Evolutionary conservation across 2,329 filamentous ascomycete genomes (phyloP).

Genomic region (Tetracladium maxilliforme): DNA sequence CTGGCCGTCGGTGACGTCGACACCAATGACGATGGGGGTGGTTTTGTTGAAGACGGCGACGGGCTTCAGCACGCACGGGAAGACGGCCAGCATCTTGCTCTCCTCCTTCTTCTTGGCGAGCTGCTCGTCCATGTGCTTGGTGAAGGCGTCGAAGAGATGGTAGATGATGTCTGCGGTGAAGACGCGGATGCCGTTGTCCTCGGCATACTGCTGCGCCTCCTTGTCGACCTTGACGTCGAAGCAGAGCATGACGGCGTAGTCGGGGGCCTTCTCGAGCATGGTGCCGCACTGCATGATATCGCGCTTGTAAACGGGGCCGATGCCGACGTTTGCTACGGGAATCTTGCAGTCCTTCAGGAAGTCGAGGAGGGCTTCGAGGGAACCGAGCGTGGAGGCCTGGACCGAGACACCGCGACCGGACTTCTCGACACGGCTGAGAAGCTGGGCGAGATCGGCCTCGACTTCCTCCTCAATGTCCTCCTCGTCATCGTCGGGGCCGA

Average conservation of each 20-base stretch:
- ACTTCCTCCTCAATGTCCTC: constrained; percentile 95
- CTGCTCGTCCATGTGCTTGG: constrained; percentile 79
- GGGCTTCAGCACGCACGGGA: constrained; percentile 81
- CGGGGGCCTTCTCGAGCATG: constrained; percentile 91
- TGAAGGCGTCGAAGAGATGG: constrained; percentile 94
- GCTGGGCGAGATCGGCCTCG: constrained; percentile 80
- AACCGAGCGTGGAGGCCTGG: constrained; percentile 93
- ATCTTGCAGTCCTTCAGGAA: constrained; percentile 96
- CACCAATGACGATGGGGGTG: constrained; percentile 82
- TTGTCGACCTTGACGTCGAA: constrained; percentile 99
- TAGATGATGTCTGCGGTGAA: constrained; percentile 99
- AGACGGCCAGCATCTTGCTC: constrained; percentile 87
- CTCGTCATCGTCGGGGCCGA: constrained; percentile 90
- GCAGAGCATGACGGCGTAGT: constrained; percentile 97
- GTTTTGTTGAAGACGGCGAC: constrained; percentile 99
- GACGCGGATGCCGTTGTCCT: constrained; percentile 90
- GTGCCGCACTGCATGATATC: constrained; percentile 91
- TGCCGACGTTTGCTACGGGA: constrained; percentile 91
- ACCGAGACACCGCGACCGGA: constrained; percentile 90
- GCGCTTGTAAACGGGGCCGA: constrained; percentile 94
- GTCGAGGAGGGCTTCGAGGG: constrained; percentile 87
- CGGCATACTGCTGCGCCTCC: constrained; percentile 79
- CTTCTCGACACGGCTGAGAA: constrained; percentile 85
- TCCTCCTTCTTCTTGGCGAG: constrained; percentile 91
- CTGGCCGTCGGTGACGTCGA: constrained; percentile 86